Conservation (phyloP, 2,329 filamentous ascomycete genomes). For the Clonostachys byssicola region DNA sequence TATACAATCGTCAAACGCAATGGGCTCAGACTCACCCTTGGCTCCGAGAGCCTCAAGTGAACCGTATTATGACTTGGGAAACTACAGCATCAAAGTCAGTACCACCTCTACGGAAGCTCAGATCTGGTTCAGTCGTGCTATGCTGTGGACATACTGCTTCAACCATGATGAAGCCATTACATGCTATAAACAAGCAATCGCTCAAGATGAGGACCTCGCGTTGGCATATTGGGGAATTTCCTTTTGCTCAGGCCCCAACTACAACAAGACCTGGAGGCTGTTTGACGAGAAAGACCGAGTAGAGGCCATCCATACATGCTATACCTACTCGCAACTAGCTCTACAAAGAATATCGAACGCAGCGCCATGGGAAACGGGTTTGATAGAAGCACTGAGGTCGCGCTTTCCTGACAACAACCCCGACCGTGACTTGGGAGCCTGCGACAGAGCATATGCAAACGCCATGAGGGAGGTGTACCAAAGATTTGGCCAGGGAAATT, state of each 20-base stretch:
- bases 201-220: slow-evolving; percentile 33
- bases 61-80: slow-evolving; percentile 35
- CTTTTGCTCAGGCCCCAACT: slow-evolving; percentile 54
- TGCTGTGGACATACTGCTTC: slow-evolving; percentile 58
- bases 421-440: slow-evolving; percentile 4
- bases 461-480: slow-evolving; percentile 9
- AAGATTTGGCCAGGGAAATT: slow-evolving; percentile 4
- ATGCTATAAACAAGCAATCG: slow-evolving; percentile 42
- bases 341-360: background rate
- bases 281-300: slow-evolving; percentile 11
- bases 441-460: slow-evolving; percentile 8
- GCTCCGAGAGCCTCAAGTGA: slow-evolving; percentile 1
- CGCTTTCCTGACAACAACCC: slow-evolving; percentile 7
- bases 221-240: slow-evolving; percentile 51
- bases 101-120: slow-evolving; percentile 38
- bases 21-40: slow-evolving; percentile 1
- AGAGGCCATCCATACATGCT: slow-evolving; percentile 2
- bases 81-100: slow-evolving; percentile 36
- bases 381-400: slow-evolving; percentile 7
- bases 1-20: background rate
- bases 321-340: slow-evolving; percentile 5
- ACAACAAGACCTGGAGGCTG: slow-evolving; percentile 16
- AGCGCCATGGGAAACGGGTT: slow-evolving; percentile 3
- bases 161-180: slow-evolving; percentile 52
- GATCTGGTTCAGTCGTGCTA: slow-evolving; percentile 52